Base-by-base conservation (phyloP, 139 green algal genomes). In the Nannochloris sp. region DNA sequence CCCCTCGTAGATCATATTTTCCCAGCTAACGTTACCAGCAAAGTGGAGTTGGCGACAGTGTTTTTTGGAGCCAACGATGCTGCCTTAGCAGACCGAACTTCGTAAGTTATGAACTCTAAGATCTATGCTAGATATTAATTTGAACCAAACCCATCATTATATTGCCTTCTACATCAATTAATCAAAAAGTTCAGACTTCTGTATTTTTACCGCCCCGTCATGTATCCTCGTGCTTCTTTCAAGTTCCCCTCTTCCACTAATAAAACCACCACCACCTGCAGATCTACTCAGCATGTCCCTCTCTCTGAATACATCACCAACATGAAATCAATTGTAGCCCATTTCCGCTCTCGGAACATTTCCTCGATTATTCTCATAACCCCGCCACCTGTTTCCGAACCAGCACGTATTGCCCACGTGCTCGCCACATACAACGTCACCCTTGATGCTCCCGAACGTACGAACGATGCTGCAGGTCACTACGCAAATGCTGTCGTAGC, bases 21-120 rank as follows among this genome's bases (percentile, higher is more conserved):
- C 45, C 79, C 80, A 3, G 3, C 12, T 4, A 23, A 27, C 13
- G 25, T 23, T 3, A 38, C 3, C 7, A 4, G 34, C 36, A 25
- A 36, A 42, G 45, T 46, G 33, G 15, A 39, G 31, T 73, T 95
- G 19, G 74, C 80, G 7, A 89, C 87, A 0, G 57, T 97, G 0
- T 97, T 87, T 44, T 91, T 97, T 59, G 92, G 92, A 6, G 92
- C 92, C 33, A 97, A 97, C 59, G 92, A 97, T 60, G 87, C 89
- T 4, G 88, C 86, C 3, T 60, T 90, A 32, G 80, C 85, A 1
- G 80, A 85, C 4, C 64, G 81, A 15, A 60, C 65, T 31, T 76
- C 65, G 77, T 85, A 31, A 55, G 58, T 37, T 19, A n/a, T n/a
- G n/a, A n/a, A n/a, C n/a, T n/a, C n/a, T n/a, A n/a, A n/a, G n/a